Base-by-base conservation (phyloP, 2,329 filamentous ascomycete species). In the Trichoderma sp. region DNA sequence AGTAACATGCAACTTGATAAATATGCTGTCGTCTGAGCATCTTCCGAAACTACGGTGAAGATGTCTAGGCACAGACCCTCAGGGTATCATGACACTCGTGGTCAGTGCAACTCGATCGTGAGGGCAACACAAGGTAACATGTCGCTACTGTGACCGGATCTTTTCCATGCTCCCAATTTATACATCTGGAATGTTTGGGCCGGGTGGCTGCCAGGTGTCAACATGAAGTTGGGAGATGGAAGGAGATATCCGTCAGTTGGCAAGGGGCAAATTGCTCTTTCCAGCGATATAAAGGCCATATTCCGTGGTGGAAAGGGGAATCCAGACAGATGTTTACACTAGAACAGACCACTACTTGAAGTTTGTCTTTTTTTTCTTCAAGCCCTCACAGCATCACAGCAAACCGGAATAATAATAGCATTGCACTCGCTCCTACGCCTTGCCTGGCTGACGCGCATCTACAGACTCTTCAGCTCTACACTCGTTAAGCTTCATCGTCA, bases 91-190 rank as follows among this genome's bases (percentile, higher is more conserved):
- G 29, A 13, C 58, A n/a, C 42, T 50, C 39, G 58, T 48, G 29
- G 29, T 4, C 29, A 35, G 58, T 61, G 29, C 58, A 61, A 61
- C 58, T 61, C 29, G 42, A 50, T 50, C 42, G 39, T 17, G 19
- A 50, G 39, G 45, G n/a, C 58, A 45, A 50, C 58, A 50, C 58
- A 35, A 50, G 58, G 58, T 61, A 48, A 50, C 42, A 34, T 61
- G 17, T 34, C 42, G 29, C 42, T 50, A 22, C 12, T 61, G 58
- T 50, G 35, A 27, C 58, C 29, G n/a, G 6, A 27, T 27, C 10
- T 17, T 17, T 35, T 13, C 58, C 27, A 35, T 17, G 7, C 13
- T 25, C 10, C 19, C 34, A 34, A 22, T 17, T 17, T 39, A 19
- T 25, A 17, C 13, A 17, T 17, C 15, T 15, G 61, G 22, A 13